phyloP scores from a whole-genome alignment of 495 filamentous ascomycete species.

The Penicillium egyptiacum region DNA sequence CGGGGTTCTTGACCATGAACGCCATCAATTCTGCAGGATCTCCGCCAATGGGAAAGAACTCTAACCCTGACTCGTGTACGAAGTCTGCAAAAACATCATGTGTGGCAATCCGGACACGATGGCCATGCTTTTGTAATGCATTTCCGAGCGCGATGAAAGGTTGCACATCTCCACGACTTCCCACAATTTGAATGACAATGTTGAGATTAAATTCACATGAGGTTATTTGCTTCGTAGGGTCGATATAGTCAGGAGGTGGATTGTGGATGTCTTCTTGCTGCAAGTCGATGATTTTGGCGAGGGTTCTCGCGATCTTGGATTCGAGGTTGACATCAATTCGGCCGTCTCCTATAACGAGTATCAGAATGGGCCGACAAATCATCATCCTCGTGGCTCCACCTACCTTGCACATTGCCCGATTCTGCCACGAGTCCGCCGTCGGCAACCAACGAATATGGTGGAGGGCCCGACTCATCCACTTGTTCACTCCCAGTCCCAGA shows the following conservation, averaged over 20 bases:
- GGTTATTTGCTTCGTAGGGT: neutral
- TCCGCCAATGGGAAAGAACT: slow-evolving; percentile 59
- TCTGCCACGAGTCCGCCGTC: neutral
- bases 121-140: neutral
- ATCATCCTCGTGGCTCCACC: neutral
- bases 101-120: slow-evolving; percentile 3
- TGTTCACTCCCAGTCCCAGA: neutral
- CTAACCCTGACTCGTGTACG: slow-evolving; percentile 49
- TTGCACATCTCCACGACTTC: slow-evolving; percentile 1
- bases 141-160: slow-evolving; percentile 3
- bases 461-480: neutral
- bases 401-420: slow-evolving; percentile 1
- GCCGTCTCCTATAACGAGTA: slow-evolving; percentile 18
- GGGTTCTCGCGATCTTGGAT: slow-evolving; percentile 22
- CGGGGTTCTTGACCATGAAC: slow-evolving; percentile 46
- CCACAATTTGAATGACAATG: slow-evolving; percentile 4
- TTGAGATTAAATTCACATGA: neutral
- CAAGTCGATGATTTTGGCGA: slow-evolving; percentile 18
- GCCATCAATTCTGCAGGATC: slow-evolving; percentile 59
- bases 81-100: slow-evolving; percentile 50
- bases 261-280: slow-evolving; percentile 14
- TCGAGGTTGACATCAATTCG: slow-evolving; percentile 27
- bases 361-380: neutral
- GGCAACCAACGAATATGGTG: slow-evolving; percentile 1
- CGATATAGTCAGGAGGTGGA: neutral